Conservation (phyloP, 164 flowering plant species). For the Vitis rupestris region DNA sequence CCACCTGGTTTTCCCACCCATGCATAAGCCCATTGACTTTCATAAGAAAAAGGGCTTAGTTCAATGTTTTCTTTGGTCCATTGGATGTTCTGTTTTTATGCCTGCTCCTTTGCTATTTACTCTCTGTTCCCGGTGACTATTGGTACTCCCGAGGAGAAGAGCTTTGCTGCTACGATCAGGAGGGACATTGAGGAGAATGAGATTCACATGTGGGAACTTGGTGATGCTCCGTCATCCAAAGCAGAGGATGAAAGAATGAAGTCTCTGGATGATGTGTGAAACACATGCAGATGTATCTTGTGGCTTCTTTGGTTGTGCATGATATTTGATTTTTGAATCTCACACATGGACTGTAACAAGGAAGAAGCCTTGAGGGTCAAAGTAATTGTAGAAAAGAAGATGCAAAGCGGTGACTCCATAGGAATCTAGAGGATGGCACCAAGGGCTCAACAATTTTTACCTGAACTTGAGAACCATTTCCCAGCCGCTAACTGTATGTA, state of each 20-base stretch:
- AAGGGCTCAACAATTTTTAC: constrained; percentile 43
- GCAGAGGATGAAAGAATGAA: neutral
- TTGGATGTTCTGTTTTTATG: too few species aligned
- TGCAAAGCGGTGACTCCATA: constrained; percentile 36
- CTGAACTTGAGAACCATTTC: constrained; percentile 43
- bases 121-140: too few species aligned
- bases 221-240: too few species aligned
- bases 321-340: neutral
- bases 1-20: too few species aligned
- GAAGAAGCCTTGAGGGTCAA: constrained; percentile 57
- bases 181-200: too few species aligned
- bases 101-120: too few species aligned
- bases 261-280: constrained; percentile 8
- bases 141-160: too few species aligned
- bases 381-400: constrained; percentile 41
- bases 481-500: constrained; percentile 41
- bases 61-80: too few species aligned
- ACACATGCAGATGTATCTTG: neutral
- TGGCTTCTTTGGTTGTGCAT: neutral
- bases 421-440: constrained; percentile 37
- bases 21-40: too few species aligned
- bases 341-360: constrained; percentile 52
- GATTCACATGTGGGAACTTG: too few species aligned
- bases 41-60: too few species aligned
- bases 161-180: too few species aligned